Conservation (phyloP, 2,329 filamentous ascomycete genomes). For the Fonsecaea erecta region DNA sequence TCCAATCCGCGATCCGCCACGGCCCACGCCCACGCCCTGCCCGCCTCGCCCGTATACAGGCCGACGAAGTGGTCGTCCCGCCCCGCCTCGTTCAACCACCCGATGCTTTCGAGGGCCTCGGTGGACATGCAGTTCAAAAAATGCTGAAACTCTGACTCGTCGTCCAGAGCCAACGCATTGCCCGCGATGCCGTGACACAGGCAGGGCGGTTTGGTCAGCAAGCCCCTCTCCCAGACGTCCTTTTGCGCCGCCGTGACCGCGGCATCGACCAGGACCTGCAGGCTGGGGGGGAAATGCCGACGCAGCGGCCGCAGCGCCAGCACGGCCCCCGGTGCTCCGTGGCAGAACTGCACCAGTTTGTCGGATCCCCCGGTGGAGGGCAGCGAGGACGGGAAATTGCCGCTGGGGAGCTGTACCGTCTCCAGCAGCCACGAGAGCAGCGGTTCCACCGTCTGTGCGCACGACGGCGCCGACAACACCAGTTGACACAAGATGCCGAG, state of each 20-base stretch:
- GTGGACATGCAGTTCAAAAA: slow-evolving; percentile 30
- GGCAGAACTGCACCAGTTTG: slow-evolving; percentile 66
- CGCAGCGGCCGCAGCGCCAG: slow-evolving; percentile 62
- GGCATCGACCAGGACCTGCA: slow-evolving; percentile 28
- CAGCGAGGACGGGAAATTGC: slow-evolving; percentile 66
- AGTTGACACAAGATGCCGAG: slow-evolving; percentile 74
- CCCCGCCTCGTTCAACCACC: slow-evolving; percentile 45
- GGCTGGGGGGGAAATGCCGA: slow-evolving; percentile 52
- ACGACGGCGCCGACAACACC: slow-evolving; percentile 48
- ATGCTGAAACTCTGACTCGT: slow-evolving; percentile 28
- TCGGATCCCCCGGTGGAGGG: slow-evolving; percentile 31
- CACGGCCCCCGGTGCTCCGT: slow-evolving; percentile 68
- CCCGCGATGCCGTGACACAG: slow-evolving; percentile 69
- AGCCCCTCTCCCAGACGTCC: slow-evolving; percentile 61
- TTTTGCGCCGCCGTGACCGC: slow-evolving; percentile 45
- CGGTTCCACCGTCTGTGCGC: slow-evolving; percentile 55
- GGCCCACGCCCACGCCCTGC: slow-evolving; percentile 54
- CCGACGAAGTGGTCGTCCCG: slow-evolving; percentile 56
- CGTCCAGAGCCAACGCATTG: slow-evolving; percentile 60
- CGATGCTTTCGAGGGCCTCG: slow-evolving; percentile 30
- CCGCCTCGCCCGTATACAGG: slow-evolving; percentile 57
- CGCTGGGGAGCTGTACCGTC: slow-evolving; percentile 63
- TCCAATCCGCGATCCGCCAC: slow-evolving; percentile 32
- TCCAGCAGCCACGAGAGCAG: slow-evolving; percentile 62
- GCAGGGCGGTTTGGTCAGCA: slow-evolving; percentile 68